Evolutionary conservation across 495 filamentous ascomycete genomes (phyloP).

Genomic region (Xylaria intraflava): DNA sequence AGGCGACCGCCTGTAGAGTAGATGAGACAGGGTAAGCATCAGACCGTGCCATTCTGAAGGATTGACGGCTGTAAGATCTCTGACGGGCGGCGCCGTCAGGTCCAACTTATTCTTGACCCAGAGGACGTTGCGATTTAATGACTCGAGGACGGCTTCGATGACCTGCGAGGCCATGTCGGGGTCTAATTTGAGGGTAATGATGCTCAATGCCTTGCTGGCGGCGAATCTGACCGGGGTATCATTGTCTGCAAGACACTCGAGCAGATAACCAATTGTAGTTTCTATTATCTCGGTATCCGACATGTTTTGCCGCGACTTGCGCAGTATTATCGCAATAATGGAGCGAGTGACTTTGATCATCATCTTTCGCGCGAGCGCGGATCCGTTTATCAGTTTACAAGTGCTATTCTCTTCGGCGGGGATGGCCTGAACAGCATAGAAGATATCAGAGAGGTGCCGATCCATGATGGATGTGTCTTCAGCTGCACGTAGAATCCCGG

Average conservation of each 20-base stretch:
- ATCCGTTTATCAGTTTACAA: constrained; percentile 49
- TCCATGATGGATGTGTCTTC: constrained; percentile 47
- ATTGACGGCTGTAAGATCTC: constrained; percentile 66
- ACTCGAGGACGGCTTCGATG: constrained; percentile 73
- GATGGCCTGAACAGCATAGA: constrained; percentile 44
- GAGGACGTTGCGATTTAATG: constrained; percentile 70
- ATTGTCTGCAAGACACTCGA: constrained; percentile 66
- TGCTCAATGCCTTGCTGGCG: constrained; percentile 85
- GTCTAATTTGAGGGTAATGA: constrained; percentile 72
- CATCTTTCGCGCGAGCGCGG: constrained; percentile 69
- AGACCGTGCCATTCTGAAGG: constrained; percentile 86
- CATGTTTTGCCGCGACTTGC: constrained; percentile 33
- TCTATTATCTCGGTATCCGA: constrained; percentile 55
- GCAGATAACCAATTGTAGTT: constrained; percentile 62
- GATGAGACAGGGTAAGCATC: constrained; percentile 77
- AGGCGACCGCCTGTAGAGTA: constrained; percentile 71
- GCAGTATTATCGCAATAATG: constrained; percentile 56
- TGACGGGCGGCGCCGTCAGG: constrained; percentile 31
- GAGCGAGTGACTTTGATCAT: constrained; percentile 77
- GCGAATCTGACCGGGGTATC: constrained; percentile 86
- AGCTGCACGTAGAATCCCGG: constrained; percentile 55
- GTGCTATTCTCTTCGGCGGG: constrained; percentile 30
- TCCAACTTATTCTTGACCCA: constrained; percentile 39
- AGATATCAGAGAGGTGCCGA: constrained; percentile 37
- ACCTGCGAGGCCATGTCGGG: constrained; percentile 75